Evolutionary conservation across 176 grass and related monocot genomes (phyloP).

Genomic region (Triticum aestivum): DNA sequence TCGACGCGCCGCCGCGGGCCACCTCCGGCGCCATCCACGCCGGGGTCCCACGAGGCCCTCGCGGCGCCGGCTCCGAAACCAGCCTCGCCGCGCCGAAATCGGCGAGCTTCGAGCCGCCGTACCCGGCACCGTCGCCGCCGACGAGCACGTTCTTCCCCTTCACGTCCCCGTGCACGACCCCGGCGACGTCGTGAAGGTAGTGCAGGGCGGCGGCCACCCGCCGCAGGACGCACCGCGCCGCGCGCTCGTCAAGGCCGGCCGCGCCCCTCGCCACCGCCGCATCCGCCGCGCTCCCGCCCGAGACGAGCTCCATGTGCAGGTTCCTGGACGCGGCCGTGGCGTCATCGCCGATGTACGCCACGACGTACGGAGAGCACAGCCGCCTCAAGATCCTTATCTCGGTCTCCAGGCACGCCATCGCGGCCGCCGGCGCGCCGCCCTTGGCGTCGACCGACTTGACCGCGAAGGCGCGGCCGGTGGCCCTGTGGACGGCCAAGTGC

Average conservation of each 20-base stretch:
- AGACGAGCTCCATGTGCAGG: slow-evolving; percentile 79
- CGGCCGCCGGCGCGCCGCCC: not conserved
- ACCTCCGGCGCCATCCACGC: slow-evolving; percentile 96
- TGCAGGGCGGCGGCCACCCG: slow-evolving; percentile 55
- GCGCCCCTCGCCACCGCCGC: slow-evolving; percentile 15
- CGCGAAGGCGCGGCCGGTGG: slow-evolving; percentile 55
- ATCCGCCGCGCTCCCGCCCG: slow-evolving; percentile 57
- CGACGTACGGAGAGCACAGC: slow-evolving; percentile 71
- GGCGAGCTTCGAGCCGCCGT: slow-evolving; percentile 52
- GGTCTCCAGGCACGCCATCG: slow-evolving; percentile 62
- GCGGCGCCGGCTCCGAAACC: not conserved
- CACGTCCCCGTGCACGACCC: slow-evolving; percentile 87
- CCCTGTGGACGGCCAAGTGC: slow-evolving; percentile 53
- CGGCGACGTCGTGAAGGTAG: slow-evolving; percentile 67
- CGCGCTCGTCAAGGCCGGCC: slow-evolving; percentile 41
- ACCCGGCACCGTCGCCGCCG: not conserved
- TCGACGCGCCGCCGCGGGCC: slow-evolving; percentile 53
- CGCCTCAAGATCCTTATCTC: slow-evolving; percentile 74
- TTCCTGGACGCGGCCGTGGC: slow-evolving; percentile 34
- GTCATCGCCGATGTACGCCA: slow-evolving; percentile 71
- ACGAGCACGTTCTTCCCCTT: slow-evolving; percentile 82
- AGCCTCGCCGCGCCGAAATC: slow-evolving; percentile 75
- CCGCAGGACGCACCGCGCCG: slow-evolving; percentile 38
- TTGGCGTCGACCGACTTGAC: slow-evolving; percentile 70
- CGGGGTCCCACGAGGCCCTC: slow-evolving; percentile 48